Evolutionary conservation across 768 basidiomycete genomes (phyloP).

Genomic region (Trichaptum fuscoviolaceum): DNA sequence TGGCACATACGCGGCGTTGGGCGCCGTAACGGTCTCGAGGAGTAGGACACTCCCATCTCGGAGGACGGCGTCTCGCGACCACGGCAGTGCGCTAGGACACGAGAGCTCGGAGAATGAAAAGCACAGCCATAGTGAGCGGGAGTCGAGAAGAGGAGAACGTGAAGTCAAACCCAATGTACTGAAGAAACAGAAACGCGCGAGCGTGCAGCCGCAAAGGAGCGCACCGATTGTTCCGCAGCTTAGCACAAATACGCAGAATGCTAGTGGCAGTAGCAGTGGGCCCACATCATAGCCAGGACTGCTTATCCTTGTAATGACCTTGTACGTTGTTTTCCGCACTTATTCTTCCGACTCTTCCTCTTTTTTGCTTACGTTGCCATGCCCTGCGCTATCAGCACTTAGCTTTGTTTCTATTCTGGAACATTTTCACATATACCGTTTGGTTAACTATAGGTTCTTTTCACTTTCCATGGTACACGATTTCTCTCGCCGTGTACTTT

Average conservation of each 20-base stretch:
- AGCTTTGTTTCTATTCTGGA: not conserved
- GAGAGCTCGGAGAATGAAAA: slow-evolving; percentile 7
- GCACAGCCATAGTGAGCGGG: slow-evolving; percentile 14
- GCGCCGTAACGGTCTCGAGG: slow-evolving; percentile 41
- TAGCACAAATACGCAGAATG: not conserved
- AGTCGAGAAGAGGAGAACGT: slow-evolving; percentile 22
- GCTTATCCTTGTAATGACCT: not conserved
- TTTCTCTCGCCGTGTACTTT: not conserved
- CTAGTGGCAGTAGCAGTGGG: not conserved
- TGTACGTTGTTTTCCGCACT: not conserved
- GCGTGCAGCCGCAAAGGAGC: not conserved
- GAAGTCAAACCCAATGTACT: slow-evolving; percentile 35
- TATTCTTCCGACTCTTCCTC: not conserved
- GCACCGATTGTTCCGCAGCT: not conserved
- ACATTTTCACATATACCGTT: not conserved
- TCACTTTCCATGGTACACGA: not conserved
- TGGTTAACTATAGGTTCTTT: not conserved
- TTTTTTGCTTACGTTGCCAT: not conserved
- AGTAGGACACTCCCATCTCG: slow-evolving; percentile 63
- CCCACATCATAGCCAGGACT: not conserved
- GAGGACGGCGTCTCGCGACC: slow-evolving; percentile 17
- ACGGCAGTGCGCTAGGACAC: slow-evolving; percentile 9
- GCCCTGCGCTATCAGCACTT: not conserved
- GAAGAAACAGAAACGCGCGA: slow-evolving; percentile 46
- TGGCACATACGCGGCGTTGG: slow-evolving; percentile 24